These are phyloP conservation scores for Penicillium expansum DNA, from an alignment of 2,329 filamentous ascomycete genomes.

Conservation along the genomic window DNA sequence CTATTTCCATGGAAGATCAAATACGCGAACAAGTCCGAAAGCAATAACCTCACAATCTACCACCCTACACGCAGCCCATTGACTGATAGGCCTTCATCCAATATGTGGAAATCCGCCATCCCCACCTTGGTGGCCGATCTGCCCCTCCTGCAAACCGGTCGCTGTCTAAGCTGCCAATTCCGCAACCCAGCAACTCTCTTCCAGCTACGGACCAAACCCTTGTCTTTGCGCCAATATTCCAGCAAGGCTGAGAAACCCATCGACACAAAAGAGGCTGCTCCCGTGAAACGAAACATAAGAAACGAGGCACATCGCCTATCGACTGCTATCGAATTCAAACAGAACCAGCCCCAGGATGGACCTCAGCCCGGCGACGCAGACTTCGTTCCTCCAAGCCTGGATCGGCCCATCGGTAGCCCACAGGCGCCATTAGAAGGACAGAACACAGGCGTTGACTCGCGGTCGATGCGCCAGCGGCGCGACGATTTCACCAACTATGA, in stretches of 20 bases:
- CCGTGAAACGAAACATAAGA: background rate
- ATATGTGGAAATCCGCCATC: slow-evolving; percentile 33
- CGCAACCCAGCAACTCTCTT: slow-evolving; percentile 24
- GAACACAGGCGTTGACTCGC: slow-evolving; percentile 73
- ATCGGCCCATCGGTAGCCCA: slow-evolving; percentile 77
- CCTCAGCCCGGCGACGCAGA: slow-evolving; percentile 38
- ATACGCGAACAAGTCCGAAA: background rate
- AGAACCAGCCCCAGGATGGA: slow-evolving; percentile 24
- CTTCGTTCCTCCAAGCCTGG: slow-evolving; percentile 54
- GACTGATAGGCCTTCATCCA: slow-evolving; percentile 1
- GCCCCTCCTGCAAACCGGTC: slow-evolving; percentile 26
- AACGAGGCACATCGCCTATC: background rate
- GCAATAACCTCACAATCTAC: background rate
- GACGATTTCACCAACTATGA: slow-evolving; percentile 83
- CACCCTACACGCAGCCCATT: background rate
- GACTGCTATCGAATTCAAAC: slow-evolving; percentile 29
- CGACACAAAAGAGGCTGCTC: background rate
- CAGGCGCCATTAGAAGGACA: slow-evolving; percentile 72
- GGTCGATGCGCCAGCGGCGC: slow-evolving; percentile 65
- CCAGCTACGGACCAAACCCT: slow-evolving; percentile 18
- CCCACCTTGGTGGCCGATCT: slow-evolving; percentile 23
- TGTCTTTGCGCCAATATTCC: slow-evolving; percentile 31
- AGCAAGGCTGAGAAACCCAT: slow-evolving; percentile 15
- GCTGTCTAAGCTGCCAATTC: slow-evolving; percentile 39
- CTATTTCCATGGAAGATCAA: slow-evolving; percentile 2